Percentiles rank a stretch among this genome's conserved stretches.
Evolutionary conservation across 2,329 filamentous ascomycete genomes (phyloP).

Genomic region (Erysiphe neolycopersici): DNA sequence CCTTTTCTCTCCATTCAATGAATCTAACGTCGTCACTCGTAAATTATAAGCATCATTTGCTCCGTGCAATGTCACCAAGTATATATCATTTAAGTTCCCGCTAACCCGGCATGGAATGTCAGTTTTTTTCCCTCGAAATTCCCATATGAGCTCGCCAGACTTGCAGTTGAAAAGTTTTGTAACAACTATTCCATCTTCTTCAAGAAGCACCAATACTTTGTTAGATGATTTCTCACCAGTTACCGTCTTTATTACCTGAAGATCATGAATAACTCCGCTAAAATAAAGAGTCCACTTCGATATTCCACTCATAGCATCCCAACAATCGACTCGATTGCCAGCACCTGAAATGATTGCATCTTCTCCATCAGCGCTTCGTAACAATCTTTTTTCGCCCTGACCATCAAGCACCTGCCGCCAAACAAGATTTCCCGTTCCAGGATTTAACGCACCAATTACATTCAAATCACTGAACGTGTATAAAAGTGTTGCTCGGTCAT

Average conservation of each 20-base stretch:
- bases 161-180: slow-evolving; percentile 47
- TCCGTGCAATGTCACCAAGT: slow-evolving; percentile 51
- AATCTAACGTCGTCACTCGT: slow-evolving; percentile 48
- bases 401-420: slow-evolving; percentile 58
- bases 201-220: slow-evolving; percentile 44
- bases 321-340: slow-evolving; percentile 44
- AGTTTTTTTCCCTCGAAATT: slow-evolving; percentile 38
- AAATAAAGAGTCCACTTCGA: slow-evolving; percentile 47
- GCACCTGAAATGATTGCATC: slow-evolving; percentile 50
- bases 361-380: slow-evolving; percentile 55
- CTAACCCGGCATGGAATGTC: slow-evolving; percentile 51
- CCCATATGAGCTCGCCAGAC: slow-evolving; percentile 54
- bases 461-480: slow-evolving; percentile 74
- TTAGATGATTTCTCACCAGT: slow-evolving; percentile 23
- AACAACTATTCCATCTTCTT: slow-evolving; percentile 25
- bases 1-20: slow-evolving; percentile 40
- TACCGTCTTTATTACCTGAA: slow-evolving; percentile 51
- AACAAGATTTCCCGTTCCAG: slow-evolving; percentile 54
- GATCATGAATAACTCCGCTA: slow-evolving; percentile 30
- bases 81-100: slow-evolving; percentile 42
- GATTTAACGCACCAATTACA: slow-evolving; percentile 69
- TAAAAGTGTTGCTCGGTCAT: slow-evolving; percentile 65
- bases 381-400: slow-evolving; percentile 14
- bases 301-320: slow-evolving; percentile 62
- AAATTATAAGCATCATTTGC: slow-evolving; percentile 44